Conservation (phyloP, 2,329 filamentous ascomycete genomes). For the Microsporum ferrugineum region DNA sequence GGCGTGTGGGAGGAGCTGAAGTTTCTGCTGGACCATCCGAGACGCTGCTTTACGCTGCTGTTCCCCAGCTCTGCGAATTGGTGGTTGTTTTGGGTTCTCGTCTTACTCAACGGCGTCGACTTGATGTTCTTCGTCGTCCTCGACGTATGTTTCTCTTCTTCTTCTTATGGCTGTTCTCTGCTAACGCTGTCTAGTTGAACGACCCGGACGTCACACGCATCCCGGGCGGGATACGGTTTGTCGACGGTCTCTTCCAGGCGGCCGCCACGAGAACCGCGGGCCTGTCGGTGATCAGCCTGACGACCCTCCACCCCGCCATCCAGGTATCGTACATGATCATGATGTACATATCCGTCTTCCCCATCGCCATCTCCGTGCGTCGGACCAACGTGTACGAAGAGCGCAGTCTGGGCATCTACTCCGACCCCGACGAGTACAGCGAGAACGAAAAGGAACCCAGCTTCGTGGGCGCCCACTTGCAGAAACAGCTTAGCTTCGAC, state of each 20-base stretch:
- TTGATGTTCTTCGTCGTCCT: constrained; percentile 85
- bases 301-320: constrained; percentile 72
- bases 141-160: constrained; percentile 50
- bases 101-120: constrained; percentile 72
- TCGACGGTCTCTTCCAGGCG: constrained; percentile 85
- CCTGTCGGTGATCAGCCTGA: constrained; percentile 69
- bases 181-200: constrained; percentile 49
- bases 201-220: constrained; percentile 56
- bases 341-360: constrained; percentile 99
- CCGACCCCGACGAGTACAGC: constrained; percentile 58
- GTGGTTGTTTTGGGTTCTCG: constrained; percentile 85
- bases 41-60: constrained; percentile 87
- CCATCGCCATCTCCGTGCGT: constrained; percentile 89
- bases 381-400: constrained; percentile 96
- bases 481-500: constrained; percentile 89
- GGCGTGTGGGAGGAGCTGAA: constrained; percentile 79
- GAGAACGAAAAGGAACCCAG: constrained; percentile 53
- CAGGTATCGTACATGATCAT: constrained; percentile 93
- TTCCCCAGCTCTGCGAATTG: constrained; percentile 86
- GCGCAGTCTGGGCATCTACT: constrained; percentile 52
- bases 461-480: constrained; percentile 84
- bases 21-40: constrained; percentile 86
- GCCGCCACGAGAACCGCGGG: constrained; percentile 82
- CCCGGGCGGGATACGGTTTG: constrained; percentile 61
- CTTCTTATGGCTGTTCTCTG: constrained; percentile 2